Conservation (phyloP, 2,329 filamentous ascomycete genomes). For the Xylaria sp. region DNA sequence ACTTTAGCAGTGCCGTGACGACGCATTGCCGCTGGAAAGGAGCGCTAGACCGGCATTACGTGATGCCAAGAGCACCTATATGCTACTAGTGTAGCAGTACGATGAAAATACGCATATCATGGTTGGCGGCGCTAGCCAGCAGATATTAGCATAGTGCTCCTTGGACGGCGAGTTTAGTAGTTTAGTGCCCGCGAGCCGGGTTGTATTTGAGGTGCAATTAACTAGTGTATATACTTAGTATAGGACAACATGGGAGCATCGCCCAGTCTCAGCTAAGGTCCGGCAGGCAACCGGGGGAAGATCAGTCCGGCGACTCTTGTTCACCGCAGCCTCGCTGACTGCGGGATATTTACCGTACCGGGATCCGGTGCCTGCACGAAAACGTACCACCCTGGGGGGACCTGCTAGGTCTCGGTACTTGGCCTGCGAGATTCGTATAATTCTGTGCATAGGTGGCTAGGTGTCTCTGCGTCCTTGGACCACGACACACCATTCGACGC, state of each 20-base stretch:
- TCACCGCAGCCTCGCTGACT: constrained; percentile 21
- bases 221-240: neutral
- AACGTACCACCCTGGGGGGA: constrained; percentile 6
- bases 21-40: constrained; percentile 25
- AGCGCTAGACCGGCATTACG: constrained; percentile 22
- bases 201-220: constrained; percentile 27
- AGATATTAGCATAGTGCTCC: neutral
- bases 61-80: constrained; percentile 28
- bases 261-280: constrained; percentile 20
- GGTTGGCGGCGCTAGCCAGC: constrained; percentile 9
- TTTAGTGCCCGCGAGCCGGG: constrained; percentile 10
- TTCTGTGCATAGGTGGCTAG: constrained; percentile 17
- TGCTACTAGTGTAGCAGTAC: neutral
- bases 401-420: constrained; percentile 27
- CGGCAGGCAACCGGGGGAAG: constrained; percentile 20
- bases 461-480: neutral
- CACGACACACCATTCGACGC: neutral
- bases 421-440: constrained; percentile 24
- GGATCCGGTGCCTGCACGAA: constrained; percentile 26
- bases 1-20: constrained; percentile 9
- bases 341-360: constrained; percentile 24
- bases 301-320: neutral
- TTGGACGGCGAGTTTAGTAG: neutral
- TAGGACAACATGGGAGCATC: constrained; percentile 4
- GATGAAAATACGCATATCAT: constrained; percentile 1